Conservation (phyloP, 208 protist genomes). For the Tritrichomonas musculus region DNA sequence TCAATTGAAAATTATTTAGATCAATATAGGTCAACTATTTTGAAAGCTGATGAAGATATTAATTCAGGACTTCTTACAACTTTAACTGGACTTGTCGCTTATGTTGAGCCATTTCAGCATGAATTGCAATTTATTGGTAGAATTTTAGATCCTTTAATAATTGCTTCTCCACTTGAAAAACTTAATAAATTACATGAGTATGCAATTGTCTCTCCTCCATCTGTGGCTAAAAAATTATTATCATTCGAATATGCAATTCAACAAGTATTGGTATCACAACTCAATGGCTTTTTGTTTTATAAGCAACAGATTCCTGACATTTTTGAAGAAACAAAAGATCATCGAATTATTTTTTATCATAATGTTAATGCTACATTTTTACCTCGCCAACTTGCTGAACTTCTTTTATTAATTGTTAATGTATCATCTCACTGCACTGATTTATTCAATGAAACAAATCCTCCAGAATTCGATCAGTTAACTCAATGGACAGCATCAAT, state of each 20-base stretch:
- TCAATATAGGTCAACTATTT: background rate
- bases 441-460: background rate
- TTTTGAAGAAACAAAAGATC: background rate
- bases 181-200: conserved; percentile 5
- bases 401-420: background rate
- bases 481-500: background rate
- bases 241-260: background rate
- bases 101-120: background rate
- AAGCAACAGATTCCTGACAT: conserved; percentile 17
- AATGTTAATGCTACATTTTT: background rate
- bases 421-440: background rate
- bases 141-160: conserved; percentile 4
- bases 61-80: background rate
- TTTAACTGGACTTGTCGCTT: background rate
- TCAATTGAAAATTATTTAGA: conserved; percentile 16
- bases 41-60: background rate
- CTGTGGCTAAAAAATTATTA: background rate
- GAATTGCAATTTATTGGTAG: background rate
- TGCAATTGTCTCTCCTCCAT: background rate
- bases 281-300: background rate
- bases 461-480: background rate
- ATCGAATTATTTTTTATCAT: background rate
- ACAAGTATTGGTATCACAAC: background rate
- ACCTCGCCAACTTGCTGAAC: background rate
- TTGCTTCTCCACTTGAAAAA: background rate